These are phyloP conservation scores for Cryptosporidium viatorum DNA, from an alignment of 169 alveolate genomes.

Conservation along the genomic window DNA sequence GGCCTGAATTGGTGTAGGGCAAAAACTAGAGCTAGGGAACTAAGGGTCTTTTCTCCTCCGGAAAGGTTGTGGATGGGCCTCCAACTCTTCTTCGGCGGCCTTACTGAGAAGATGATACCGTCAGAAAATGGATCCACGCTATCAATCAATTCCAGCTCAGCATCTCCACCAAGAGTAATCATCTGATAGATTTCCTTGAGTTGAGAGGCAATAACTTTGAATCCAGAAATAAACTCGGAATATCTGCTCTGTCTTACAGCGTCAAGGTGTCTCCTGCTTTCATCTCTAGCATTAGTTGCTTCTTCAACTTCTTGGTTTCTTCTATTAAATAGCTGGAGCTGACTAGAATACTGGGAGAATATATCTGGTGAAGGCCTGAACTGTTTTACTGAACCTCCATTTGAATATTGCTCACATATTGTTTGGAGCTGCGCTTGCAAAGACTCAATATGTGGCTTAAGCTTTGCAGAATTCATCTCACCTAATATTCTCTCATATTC, in stretches of 20 bases:
- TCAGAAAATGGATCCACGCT: constrained; percentile 96
- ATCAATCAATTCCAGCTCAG: constrained; percentile 96
- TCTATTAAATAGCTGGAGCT: constrained; percentile 22
- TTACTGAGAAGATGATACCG: constrained; percentile 96
- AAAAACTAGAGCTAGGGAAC: constrained; percentile 96
- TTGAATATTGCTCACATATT: constrained; percentile 36
- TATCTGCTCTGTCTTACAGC: constrained; percentile 6
- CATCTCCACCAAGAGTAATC: constrained; percentile 97
- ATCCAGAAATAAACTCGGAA: constrained; percentile 85
- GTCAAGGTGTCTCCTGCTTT: constrained; percentile 50
- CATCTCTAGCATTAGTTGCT: constrained; percentile 71
- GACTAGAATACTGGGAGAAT: constrained; percentile 57
- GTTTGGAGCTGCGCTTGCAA: constrained; percentile 29
- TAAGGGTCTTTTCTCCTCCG: constrained; percentile 98
- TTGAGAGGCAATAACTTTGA: constrained; percentile 85
- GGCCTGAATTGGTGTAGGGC: constrained; percentile 99
- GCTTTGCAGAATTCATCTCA: constrained; percentile 1
- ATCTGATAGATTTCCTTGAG: constrained; percentile 90
- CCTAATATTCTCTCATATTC: constrained; percentile 15
- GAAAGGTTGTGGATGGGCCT: constrained; percentile 94
- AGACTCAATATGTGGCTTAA: constrained; percentile 50
- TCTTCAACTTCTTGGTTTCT: constrained; percentile 62
- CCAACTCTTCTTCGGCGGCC: constrained; percentile 99
- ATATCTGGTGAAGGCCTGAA: constrained; percentile 59
- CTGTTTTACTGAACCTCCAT: neutral